Conservation (phyloP, 2,329 filamentous ascomycete species). For the Ceratocystis albifundus region DNA sequence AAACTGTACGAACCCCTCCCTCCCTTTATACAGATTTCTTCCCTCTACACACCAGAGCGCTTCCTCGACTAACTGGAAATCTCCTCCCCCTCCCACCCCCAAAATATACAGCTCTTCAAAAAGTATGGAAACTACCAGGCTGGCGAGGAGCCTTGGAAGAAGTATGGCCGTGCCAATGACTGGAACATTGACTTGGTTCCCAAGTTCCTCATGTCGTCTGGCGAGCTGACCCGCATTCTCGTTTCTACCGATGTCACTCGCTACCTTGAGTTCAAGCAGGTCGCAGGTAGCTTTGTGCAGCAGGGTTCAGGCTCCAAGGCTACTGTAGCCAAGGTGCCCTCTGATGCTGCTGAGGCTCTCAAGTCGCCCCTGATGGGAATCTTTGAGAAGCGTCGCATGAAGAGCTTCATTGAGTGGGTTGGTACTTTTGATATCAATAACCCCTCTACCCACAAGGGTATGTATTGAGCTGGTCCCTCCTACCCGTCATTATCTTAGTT, state of each 20-base stretch:
- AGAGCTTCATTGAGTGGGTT: slow-evolving; percentile 93
- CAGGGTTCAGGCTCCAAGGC: slow-evolving; percentile 72
- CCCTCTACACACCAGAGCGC: background rate
- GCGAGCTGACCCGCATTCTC: slow-evolving; percentile 96
- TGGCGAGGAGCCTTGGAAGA: slow-evolving; percentile 91
- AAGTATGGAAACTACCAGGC: slow-evolving; percentile 74
- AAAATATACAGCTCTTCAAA: slow-evolving; percentile 66
- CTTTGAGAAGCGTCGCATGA: slow-evolving; percentile 94
- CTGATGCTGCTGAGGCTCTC: slow-evolving; percentile 80
- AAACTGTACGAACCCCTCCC: slow-evolving; percentile 59
- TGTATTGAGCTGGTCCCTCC: slow-evolving; percentile 26
- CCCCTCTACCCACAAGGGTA: slow-evolving; percentile 80
- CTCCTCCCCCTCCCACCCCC: background rate
- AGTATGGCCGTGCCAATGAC: slow-evolving; percentile 91
- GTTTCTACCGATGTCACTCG: slow-evolving; percentile 86
- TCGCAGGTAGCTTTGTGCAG: slow-evolving; percentile 93
- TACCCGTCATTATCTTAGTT: background rate
- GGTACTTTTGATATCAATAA: slow-evolving; percentile 75
- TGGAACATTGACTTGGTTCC: slow-evolving; percentile 99
- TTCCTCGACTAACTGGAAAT: background rate
- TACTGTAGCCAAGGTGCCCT: slow-evolving; percentile 92
- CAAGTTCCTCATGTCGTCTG: slow-evolving; percentile 97
- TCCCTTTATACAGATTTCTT: slow-evolving; percentile 22
- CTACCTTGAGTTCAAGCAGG: slow-evolving; percentile 87
- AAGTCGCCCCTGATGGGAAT: slow-evolving; percentile 91